Evolutionary conservation across 2,329 filamentous ascomycete genomes (phyloP).

Genomic region (Parastagonospora nodorum): DNA sequence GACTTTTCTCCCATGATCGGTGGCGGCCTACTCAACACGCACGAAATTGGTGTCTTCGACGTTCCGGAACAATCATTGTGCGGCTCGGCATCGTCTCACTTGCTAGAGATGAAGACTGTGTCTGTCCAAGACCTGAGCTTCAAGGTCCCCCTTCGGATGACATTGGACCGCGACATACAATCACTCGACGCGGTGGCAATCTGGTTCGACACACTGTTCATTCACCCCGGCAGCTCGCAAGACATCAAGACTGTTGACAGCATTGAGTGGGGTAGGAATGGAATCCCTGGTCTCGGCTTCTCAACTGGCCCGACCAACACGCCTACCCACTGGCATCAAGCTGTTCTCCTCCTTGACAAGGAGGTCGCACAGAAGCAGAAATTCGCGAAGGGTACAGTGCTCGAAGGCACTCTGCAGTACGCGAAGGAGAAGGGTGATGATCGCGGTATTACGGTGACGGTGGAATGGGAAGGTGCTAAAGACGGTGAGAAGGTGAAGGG

Average conservation of each 20-base stretch:
- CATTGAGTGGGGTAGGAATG: conserved; percentile 64
- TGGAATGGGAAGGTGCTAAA: conserved; percentile 45
- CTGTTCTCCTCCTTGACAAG: conserved; percentile 71
- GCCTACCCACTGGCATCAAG: conserved; percentile 91
- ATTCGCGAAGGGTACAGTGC: conserved; percentile 62
- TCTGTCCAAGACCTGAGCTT: conserved; percentile 77
- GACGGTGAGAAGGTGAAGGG: conserved; percentile 35
- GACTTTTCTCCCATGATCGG: conserved; percentile 90
- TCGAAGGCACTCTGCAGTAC: conserved; percentile 73
- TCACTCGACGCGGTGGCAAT: conserved; percentile 84
- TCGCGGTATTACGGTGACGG: conserved; percentile 47
- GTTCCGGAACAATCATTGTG: conserved; percentile 34
- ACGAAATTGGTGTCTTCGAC: conserved; percentile 40
- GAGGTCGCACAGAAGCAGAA: conserved; percentile 52
- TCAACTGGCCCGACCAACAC: conserved; percentile 80
- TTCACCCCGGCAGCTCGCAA: conserved; percentile 55
- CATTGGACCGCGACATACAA: conserved; percentile 65
- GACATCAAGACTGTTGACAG: conserved; percentile 55
- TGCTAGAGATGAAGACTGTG: conserved; percentile 76
- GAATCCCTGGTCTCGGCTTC: conserved; percentile 72
- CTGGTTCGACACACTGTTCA: conserved; percentile 96
- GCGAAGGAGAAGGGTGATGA: conserved; percentile 60
- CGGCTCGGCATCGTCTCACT: conserved; percentile 69
- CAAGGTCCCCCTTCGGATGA: conserved; percentile 68
- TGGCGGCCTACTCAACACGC: conserved; percentile 75